Evolutionary conservation across 1,284 basidiomycete species (phyloP).

Genomic region (Ganoderma sp.): DNA sequence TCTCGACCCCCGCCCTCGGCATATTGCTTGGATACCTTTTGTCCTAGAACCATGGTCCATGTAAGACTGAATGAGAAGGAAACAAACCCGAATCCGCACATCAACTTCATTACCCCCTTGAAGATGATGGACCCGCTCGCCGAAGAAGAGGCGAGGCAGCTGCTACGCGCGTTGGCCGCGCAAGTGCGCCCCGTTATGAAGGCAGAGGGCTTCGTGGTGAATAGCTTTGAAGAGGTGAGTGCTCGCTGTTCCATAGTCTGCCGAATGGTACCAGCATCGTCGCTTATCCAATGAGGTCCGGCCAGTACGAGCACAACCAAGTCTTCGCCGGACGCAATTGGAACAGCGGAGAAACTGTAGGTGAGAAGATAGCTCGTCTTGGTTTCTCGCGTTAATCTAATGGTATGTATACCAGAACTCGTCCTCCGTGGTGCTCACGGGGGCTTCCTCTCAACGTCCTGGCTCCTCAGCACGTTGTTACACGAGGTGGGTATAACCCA

Average conservation of each 20-base stretch:
- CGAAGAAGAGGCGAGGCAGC: constrained; percentile 65
- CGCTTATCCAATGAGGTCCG: not conserved
- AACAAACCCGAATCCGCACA: constrained; percentile 71
- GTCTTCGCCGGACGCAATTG: constrained; percentile 84
- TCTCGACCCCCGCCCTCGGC: not conserved
- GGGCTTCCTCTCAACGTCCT: constrained; percentile 63
- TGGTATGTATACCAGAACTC: constrained; percentile 56
- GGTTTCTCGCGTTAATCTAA: not conserved
- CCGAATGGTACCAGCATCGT: too few species aligned
- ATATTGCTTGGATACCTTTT: not conserved
- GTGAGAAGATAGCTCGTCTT: constrained; percentile 46
- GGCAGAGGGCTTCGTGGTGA: constrained; percentile 71
- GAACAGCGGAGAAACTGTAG: constrained; percentile 79
- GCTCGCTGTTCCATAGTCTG: not conserved
- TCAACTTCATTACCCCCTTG: constrained; percentile 78
- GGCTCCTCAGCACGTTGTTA: constrained; percentile 78
- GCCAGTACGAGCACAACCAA: constrained; percentile 72
- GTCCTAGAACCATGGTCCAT: constrained; percentile 62
- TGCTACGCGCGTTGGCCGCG: constrained; percentile 76
- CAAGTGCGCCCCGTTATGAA: constrained; percentile 85
- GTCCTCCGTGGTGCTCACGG: constrained; percentile 69
- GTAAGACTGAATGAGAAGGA: constrained; percentile 71
- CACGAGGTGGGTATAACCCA: constrained; percentile 64
- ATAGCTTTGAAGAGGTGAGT: constrained; percentile 79
- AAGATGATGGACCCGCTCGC: constrained; percentile 46